Evolutionary conservation across 176 grass and related monocot genomes (phyloP), one percentile per base, ranked within the genome.

Genomic region (Triticum aestivum): DNA sequence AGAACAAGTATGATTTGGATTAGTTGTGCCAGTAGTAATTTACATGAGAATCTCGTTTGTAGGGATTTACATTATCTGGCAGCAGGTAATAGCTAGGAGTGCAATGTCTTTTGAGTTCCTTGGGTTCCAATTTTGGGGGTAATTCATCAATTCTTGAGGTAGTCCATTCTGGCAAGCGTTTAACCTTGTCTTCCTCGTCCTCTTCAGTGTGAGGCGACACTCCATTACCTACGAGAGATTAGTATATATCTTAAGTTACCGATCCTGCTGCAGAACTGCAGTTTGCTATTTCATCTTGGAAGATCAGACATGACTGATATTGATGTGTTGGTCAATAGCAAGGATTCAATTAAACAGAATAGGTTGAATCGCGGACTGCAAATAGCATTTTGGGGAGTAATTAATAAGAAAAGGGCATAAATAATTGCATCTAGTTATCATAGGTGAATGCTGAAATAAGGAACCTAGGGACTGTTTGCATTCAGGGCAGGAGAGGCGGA

Each of bases 41-140:
- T 56, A 79, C 7, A 85, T 56, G 38, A 21, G 39, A 85, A 89
- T 10, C 26, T 65, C 11, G 80, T 69, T 69, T 81, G 3, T 73
- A 85, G 42, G 45, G 66, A 77, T 65, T 76, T 90, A 92, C 87
- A 82, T 92, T 82, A 12, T 90, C 61, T 37, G 88, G 77, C 26
- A 84, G 88, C 24, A 24, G 20, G 37, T 26, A 72, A 79, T 85
- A 92, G 71, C 85, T 87, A 82, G 79, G 69, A 73, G 84, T 80
- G 74, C 44, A 54, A 67, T 9, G 75, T 27, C 54, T 59, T 59
- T 15, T 51, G 65, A 42, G 78, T 39, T 41, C 84, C 58, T 17
- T 58, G 8, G 44, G 68, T 56, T 85, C 49, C 71, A 87, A 41
- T 80, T 85, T 30, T 47, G 81, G 77, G 41, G 70, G 75, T 65